phyloP scores from a whole-genome alignment of 2,329 filamentous ascomycete species.

The Exophiala dermatitidis region DNA sequence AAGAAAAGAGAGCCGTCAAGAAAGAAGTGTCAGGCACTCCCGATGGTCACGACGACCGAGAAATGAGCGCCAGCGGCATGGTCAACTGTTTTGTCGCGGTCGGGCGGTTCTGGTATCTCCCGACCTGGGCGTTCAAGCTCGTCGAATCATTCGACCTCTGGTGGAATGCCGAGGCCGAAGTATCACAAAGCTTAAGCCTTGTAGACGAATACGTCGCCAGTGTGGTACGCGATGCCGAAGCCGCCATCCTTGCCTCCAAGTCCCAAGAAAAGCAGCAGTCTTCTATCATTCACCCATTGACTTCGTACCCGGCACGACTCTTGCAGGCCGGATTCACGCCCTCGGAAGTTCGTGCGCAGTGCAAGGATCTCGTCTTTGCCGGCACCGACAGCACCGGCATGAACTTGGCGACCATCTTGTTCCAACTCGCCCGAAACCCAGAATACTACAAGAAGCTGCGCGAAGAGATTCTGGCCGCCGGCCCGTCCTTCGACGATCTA shows the following conservation, averaged over 20 bases:
- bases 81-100: conserved; percentile 51
- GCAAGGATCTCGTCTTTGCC: conserved; percentile 39
- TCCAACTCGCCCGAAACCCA: conserved; percentile 40
- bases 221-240: conserved; percentile 19
- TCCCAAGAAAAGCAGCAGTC: conserved; percentile 1
- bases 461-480: conserved; percentile 17
- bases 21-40: conserved; percentile 14
- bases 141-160: conserved; percentile 23
- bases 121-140: conserved; percentile 31
- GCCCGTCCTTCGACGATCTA: conserved; percentile 27
- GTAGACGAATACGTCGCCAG: conserved; percentile 24
- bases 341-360: conserved; percentile 25
- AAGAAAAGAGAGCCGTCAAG: conserved; percentile 10
- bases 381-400: conserved; percentile 49
- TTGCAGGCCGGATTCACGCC: conserved; percentile 23
- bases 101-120: conserved; percentile 49
- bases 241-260: conserved; percentile 8
- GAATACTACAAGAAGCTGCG: conserved; percentile 30
- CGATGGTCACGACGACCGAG: conserved; percentile 11
- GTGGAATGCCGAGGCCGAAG: conserved; percentile 21
- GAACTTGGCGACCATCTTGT: conserved; percentile 45
- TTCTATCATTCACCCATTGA: conserved; percentile 9
- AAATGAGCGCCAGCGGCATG: conserved; percentile 41
- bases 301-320: conserved; percentile 24
- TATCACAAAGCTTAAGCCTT: conserved; percentile 14